Base-by-base conservation (phyloP, 768 basidiomycete genomes). In the Candolleomyces efflorescens region DNA sequence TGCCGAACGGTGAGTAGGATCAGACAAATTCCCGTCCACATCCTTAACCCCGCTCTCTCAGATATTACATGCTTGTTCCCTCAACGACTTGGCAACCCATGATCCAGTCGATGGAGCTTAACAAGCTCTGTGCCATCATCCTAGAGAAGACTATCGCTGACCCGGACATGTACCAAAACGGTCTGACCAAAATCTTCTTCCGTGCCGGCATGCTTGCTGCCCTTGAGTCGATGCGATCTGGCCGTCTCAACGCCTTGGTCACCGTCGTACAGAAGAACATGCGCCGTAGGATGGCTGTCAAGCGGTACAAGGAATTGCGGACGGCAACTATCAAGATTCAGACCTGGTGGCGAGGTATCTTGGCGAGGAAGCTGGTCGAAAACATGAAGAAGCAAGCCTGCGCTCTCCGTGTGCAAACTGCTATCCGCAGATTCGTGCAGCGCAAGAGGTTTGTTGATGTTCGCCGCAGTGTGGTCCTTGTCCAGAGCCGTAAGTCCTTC, bases 211-310 rank as follows among this genome's bases (percentile, higher is more conserved):
- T 98, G 94, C 87, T 99, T 55, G 96, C 97, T 24, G 90, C 90
- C 5, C 80, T 99, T 46, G 97, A 99, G 74, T 85, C 92, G 15
- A 79, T 95, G 55, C 90, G 97, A 41, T 87, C 94, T 6, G 86
- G 90, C 59, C 81, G 91, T 59, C 82, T 98, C 54, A 95, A 96
- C 68, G 78, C 86, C 20, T 84, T 99, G 74, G 93, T 95, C 60
- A 97, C 94, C 12, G 83, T 97, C 53, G 89, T 99, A 2, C 97
- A 98, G 77, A 98, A 98, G 84, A 98, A 98, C 72, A 89, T 98
- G 79, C 84, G 90, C 50, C 80, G 96, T 53, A 81, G 84, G 47
- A 82, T 97, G 79, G 94, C 92, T 6, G 80, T 88, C 59, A 92
- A 89, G 69, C 82, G 79, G 52, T 99, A 95, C 66, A 81, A 80